Conservation (phyloP, 2,329 filamentous ascomycete genomes). For the Penicillium aurantiogriseum region DNA sequence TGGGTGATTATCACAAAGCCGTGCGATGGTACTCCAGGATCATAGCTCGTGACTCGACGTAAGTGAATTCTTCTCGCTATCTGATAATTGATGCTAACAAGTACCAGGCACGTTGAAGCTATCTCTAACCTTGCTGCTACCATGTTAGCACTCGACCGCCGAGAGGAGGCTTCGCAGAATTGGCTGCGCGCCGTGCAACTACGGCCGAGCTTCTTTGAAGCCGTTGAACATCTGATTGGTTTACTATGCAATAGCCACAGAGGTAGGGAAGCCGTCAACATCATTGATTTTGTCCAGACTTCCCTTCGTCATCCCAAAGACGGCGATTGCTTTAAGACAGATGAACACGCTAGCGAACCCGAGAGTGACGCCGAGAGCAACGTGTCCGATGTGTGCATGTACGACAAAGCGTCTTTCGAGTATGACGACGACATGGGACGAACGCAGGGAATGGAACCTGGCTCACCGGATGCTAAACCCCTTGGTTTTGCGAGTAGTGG, state of each 20-base stretch:
- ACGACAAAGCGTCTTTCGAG: constrained; percentile 59
- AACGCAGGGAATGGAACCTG: constrained; percentile 25
- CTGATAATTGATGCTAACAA: constrained; percentile 22
- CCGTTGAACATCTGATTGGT: constrained; percentile 89
- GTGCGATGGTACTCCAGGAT: constrained; percentile 56
- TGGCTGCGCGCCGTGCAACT: constrained; percentile 83
- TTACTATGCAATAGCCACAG: constrained; percentile 79
- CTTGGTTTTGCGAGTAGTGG: constrained; percentile 72
- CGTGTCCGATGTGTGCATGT: constrained; percentile 51
- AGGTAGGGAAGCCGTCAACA: constrained; percentile 77
- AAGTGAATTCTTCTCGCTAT: constrained; percentile 32
- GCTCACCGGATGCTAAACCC: constrained; percentile 32
- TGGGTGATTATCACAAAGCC: constrained; percentile 75
- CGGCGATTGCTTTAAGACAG: constrained; percentile 48
- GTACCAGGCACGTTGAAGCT: constrained; percentile 76
- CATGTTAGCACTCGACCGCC: constrained; percentile 76
- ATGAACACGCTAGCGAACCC: constrained; percentile 59
- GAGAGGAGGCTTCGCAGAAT: constrained; percentile 77
- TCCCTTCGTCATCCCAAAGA: constrained; percentile 58
- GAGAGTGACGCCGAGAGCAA: constrained; percentile 57
- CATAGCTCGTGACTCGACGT: constrained; percentile 57
- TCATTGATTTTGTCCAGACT: constrained; percentile 81
- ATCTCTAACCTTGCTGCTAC: constrained; percentile 91
- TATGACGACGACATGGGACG: constrained; percentile 49
- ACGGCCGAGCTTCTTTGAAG: constrained; percentile 87